phyloP scores from a whole-genome alignment of 495 filamentous ascomycete genomes.

The Penicillium bialowiezense region DNA sequence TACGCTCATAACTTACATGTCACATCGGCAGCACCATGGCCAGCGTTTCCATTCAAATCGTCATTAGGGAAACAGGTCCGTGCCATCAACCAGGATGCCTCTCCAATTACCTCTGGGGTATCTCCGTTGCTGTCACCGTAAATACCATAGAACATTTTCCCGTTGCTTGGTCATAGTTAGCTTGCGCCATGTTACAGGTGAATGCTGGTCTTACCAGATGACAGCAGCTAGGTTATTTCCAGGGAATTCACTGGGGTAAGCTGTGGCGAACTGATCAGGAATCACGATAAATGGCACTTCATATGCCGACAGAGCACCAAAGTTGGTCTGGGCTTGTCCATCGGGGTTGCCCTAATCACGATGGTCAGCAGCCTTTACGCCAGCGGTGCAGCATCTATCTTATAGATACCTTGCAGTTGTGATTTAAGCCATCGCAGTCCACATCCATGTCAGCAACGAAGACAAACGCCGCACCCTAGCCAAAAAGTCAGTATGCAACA shows the following conservation, averaged over 20 bases:
- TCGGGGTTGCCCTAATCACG: constrained; percentile 30
- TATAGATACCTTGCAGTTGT: constrained; percentile 24
- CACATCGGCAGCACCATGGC: constrained; percentile 30
- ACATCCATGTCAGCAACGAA: constrained; percentile 41
- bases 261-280: constrained; percentile 27
- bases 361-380: neutral
- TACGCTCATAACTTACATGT: constrained; percentile 24
- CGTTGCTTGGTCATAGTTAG: constrained; percentile 13
- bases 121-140: constrained; percentile 37
- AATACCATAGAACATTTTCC: constrained; percentile 42
- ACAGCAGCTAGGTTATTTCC: constrained; percentile 40
- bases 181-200: neutral
- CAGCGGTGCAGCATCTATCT: neutral
- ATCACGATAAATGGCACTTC: constrained; percentile 40
- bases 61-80: constrained; percentile 38
- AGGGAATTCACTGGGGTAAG: constrained; percentile 20
- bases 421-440: constrained; percentile 38
- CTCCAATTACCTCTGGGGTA: constrained; percentile 33
- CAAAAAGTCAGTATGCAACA: neutral
- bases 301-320: constrained; percentile 37
- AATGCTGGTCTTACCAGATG: constrained; percentile 28
- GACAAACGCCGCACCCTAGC: constrained; percentile 33
- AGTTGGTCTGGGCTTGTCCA: constrained; percentile 31
- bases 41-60: constrained; percentile 29
- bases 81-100: constrained; percentile 41